Evolutionary conservation across 371 early-diverging fungal species (phyloP), one percentile per base, ranked within the genome.

Genomic region (Mucor racemosus): DNA sequence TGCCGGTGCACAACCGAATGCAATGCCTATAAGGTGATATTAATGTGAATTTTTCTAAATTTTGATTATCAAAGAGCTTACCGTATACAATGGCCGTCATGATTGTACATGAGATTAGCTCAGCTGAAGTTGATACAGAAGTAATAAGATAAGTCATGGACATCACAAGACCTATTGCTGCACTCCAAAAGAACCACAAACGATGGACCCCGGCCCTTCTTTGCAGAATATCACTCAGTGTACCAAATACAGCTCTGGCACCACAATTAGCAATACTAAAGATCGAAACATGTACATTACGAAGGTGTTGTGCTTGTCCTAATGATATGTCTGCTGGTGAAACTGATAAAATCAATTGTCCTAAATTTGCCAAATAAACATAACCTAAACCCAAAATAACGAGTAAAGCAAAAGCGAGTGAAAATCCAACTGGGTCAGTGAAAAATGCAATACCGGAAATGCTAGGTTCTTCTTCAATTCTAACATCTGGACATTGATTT

Each of bases 251-350:
- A 58, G 80, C 77, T 33, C 82, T 62, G 21, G 84, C 76, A 10
- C 67, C 65, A 67, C 84, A 84, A 58, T 82, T 87, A 13, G 76
- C 76, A 11, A 80, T 58, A 48, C 79, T 85, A 46, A 79, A 82
- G n/a, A 79, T 41, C 3, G 77, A 79, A 55, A 74, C 83, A 71
- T 75, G 82, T 44, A 69, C 21, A 63, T 73, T 86, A 53, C 76
- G 76, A 56, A 78, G 61, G 72, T 77, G 77, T 65, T 73, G 76
- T 19, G 64, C 66, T 34, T 66, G 42, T 44, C 33, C 50, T 14
- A 21, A 58, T 2, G 58, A 26, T 8, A 62, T 34, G 19, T 62
- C 58, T 17, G 36, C 21, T 15, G 66, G 33, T 7, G 83, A 68
- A 0, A 82, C 44, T 3, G 83, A 58, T 5, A 73, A 26, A 9